These are phyloP conservation scores for Fennellomyces sp. DNA, from an alignment of 371 early-diverging fungal genomes.

Conservation along the genomic window DNA sequence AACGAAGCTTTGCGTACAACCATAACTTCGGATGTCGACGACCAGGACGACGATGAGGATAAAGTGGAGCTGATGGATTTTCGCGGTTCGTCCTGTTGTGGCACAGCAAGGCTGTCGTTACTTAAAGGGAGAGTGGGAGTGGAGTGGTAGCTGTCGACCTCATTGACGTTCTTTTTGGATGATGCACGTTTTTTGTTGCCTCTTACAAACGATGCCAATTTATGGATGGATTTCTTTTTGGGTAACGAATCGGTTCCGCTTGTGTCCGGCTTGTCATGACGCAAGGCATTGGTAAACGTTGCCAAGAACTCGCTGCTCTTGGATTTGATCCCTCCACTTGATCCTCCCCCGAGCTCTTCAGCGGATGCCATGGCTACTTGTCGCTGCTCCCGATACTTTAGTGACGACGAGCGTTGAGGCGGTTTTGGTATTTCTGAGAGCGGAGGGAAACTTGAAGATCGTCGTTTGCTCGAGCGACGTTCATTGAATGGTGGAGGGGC, in stretches of 20 bases:
- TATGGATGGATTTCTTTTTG: slow-evolving; percentile 16
- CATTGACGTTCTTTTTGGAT: slow-evolving; percentile 6
- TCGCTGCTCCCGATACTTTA: slow-evolving; percentile 17
- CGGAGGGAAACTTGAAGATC: slow-evolving; percentile 19
- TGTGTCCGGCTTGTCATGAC: background rate
- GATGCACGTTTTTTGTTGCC: slow-evolving; percentile 11
- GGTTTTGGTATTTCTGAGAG: slow-evolving; percentile 12
- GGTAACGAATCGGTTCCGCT: background rate
- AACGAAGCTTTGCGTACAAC: slow-evolving; percentile 11
- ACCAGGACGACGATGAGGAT: slow-evolving; percentile 34
- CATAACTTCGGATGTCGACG: slow-evolving; percentile 21
- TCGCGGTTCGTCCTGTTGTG: slow-evolving; percentile 13
- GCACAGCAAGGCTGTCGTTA: background rate
- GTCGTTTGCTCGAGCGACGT: slow-evolving; percentile 10
- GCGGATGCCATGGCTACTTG: background rate
- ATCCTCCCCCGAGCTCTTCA: background rate
- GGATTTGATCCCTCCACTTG: slow-evolving; percentile 10
- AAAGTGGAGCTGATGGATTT: slow-evolving; percentile 33
- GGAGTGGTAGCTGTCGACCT: slow-evolving; percentile 4
- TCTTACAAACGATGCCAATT: slow-evolving; percentile 31
- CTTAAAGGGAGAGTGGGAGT: background rate
- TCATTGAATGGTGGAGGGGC: slow-evolving; percentile 16
- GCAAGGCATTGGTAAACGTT: slow-evolving; percentile 6
- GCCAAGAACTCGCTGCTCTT: slow-evolving; percentile 15
- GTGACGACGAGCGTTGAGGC: slow-evolving; percentile 26